These are phyloP conservation scores for Psilocybe cubensis DNA, from an alignment of 768 basidiomycete genomes.

Conservation along the genomic window DNA sequence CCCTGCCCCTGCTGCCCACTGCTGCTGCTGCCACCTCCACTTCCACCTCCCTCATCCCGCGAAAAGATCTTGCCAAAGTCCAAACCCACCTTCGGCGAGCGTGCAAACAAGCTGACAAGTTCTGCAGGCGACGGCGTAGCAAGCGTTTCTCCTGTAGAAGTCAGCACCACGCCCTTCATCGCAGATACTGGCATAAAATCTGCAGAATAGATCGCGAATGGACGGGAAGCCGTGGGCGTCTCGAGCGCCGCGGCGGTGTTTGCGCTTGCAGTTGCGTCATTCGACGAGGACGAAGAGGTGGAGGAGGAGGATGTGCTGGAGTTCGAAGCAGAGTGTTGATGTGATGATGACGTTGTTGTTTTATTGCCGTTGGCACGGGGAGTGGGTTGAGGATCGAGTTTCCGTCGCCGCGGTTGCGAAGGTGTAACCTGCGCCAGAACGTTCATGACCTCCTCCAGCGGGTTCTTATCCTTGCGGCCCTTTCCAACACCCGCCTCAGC, in stretches of 20 bases:
- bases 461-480: constrained; percentile 54
- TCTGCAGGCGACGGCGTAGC: constrained; percentile 73
- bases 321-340: not conserved
- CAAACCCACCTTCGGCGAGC: constrained; percentile 69
- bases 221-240: constrained; percentile 47
- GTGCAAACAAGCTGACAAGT: constrained; percentile 64
- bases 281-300: too few species aligned
- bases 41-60: constrained; percentile 52
- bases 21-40: constrained; percentile 38
- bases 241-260: too few species aligned
- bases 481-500: constrained; percentile 38
- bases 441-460: constrained; percentile 80
- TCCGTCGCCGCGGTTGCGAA: constrained; percentile 18
- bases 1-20: constrained; percentile 27
- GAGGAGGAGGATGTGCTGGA: too few species aligned
- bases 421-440: constrained; percentile 44
- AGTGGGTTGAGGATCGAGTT: constrained; percentile 28
- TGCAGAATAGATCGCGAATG: constrained; percentile 17
- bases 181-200: constrained; percentile 50
- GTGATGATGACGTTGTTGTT: constrained; percentile 6
- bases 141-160: constrained; percentile 74
- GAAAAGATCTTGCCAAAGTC: constrained; percentile 83
- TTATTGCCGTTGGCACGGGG: constrained; percentile 29
- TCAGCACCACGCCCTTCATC: constrained; percentile 81
- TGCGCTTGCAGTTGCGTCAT: too few species aligned